Conservation (phyloP, 345 rosid genomes). For the Noccaea caerulescens region DNA sequence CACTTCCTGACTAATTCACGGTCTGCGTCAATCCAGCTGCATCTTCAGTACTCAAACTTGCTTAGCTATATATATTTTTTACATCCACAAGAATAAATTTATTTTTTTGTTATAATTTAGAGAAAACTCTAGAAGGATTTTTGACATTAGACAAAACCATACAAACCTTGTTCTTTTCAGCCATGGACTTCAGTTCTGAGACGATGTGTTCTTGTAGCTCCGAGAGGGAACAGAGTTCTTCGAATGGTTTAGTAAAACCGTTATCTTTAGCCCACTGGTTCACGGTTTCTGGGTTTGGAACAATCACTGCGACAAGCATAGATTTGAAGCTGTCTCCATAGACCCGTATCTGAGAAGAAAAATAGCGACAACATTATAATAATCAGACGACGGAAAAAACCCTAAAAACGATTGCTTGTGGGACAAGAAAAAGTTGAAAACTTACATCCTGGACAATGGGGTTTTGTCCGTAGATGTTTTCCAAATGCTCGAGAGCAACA, state of each 20-base stretch:
- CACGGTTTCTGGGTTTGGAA: slow-evolving; percentile 64
- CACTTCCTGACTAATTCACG: too few relatives aligned
- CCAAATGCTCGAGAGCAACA: slow-evolving; percentile 83
- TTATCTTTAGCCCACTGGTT: slow-evolving; percentile 66
- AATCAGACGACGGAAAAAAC: background rate
- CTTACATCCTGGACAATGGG: slow-evolving; percentile 78
- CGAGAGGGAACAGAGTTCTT: slow-evolving; percentile 67
- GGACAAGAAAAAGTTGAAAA: slow-evolving; percentile 1
- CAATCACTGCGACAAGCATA: slow-evolving; percentile 80
- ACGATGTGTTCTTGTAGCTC: slow-evolving; percentile 62
- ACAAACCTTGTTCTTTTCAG: slow-evolving; percentile 79
- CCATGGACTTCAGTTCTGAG: slow-evolving; percentile 63
- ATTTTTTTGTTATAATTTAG: too few relatives aligned
- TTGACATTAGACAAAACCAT: too few relatives aligned
- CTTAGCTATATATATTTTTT: slow-evolving; percentile 57
- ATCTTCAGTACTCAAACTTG: slow-evolving; percentile 72
- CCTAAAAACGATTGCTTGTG: slow-evolving; percentile 29
- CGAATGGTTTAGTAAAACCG: slow-evolving; percentile 51
- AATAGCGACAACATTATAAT: background rate
- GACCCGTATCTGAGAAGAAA: slow-evolving; percentile 72
- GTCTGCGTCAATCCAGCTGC: too few relatives aligned
- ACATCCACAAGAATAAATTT: too few relatives aligned
- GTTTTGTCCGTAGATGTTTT: slow-evolving; percentile 62
- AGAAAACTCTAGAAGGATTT: slow-evolving; percentile 3
- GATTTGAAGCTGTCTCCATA: slow-evolving; percentile 90